Conservation (phyloP, 306 rosid species). For the Comarum palustre region DNA sequence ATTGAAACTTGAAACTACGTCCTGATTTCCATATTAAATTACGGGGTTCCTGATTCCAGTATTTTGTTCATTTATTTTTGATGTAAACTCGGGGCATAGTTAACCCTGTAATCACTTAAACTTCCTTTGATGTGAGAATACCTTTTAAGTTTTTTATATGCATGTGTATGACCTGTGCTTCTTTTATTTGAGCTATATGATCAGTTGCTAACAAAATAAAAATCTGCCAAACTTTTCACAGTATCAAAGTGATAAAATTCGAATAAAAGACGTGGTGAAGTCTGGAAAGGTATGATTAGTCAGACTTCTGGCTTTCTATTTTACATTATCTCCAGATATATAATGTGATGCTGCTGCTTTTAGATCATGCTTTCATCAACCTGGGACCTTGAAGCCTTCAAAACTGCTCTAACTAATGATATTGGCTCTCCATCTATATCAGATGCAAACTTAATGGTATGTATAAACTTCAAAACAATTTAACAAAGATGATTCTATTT, state of each 20-base stretch:
- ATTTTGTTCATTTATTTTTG: neutral
- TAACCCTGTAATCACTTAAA: neutral
- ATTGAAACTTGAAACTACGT: neutral
- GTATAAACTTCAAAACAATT: constrained; percentile 8
- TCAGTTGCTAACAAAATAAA: constrained; percentile 18
- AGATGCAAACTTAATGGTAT: constrained; percentile 72
- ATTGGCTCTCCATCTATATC: constrained; percentile 52
- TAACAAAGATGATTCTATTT: neutral
- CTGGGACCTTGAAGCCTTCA: constrained; percentile 69
- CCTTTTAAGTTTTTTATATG: neutral
- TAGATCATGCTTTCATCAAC: constrained; percentile 58
- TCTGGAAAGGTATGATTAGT: constrained; percentile 65
- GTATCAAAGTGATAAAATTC: constrained; percentile 74
- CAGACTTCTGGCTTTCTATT: constrained; percentile 24
- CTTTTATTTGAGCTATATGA: neutral
- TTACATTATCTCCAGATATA: constrained; percentile 22
- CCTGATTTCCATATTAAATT: neutral
- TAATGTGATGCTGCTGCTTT: constrained; percentile 21
- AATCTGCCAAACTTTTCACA: constrained; percentile 37
- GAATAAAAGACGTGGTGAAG: constrained; percentile 74
- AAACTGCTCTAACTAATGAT: constrained; percentile 50
- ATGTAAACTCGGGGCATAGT: neutral
- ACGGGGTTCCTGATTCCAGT: neutral
- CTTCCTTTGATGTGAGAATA: neutral
- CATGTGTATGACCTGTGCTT: neutral